Conservation (phyloP, 2,329 filamentous ascomycete species). For the Phyllosticta capitalensis region DNA sequence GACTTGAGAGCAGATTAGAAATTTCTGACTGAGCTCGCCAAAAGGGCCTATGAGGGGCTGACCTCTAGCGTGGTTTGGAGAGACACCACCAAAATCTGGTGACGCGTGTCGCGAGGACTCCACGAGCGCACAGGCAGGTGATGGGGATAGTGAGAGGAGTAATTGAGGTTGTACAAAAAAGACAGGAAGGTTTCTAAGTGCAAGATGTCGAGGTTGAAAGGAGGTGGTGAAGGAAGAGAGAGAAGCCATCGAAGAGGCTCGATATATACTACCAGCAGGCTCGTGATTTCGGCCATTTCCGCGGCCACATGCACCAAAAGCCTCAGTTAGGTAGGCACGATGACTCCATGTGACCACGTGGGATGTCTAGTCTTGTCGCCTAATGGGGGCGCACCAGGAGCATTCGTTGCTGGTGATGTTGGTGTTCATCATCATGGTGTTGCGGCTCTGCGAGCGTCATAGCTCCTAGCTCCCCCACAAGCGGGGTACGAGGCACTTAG, state of each 20-base stretch:
- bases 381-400: neutral
- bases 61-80: neutral
- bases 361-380: neutral
- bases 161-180: neutral
- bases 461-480: neutral
- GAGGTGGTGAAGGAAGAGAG: neutral
- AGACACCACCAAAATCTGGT: neutral
- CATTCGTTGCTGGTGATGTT: neutral
- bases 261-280: neutral
- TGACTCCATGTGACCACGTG: neutral
- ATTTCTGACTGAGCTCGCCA: too few species aligned
- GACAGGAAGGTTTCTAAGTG: neutral
- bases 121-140: neutral
- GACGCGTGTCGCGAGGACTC: neutral
- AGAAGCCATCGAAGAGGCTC: neutral
- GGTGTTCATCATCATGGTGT: neutral
- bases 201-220: neutral
- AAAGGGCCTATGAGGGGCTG: neutral
- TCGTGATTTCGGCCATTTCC: neutral
- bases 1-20: too few species aligned
- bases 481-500: too few species aligned
- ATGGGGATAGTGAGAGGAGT: neutral
- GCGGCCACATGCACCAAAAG: neutral
- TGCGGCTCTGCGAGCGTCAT: neutral
- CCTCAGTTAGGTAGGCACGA: too few species aligned